Evolutionary conservation across 768 basidiomycete species (phyloP), one percentile per base, ranked within the genome.

Genomic region (Phylloporus arenicola): DNA sequence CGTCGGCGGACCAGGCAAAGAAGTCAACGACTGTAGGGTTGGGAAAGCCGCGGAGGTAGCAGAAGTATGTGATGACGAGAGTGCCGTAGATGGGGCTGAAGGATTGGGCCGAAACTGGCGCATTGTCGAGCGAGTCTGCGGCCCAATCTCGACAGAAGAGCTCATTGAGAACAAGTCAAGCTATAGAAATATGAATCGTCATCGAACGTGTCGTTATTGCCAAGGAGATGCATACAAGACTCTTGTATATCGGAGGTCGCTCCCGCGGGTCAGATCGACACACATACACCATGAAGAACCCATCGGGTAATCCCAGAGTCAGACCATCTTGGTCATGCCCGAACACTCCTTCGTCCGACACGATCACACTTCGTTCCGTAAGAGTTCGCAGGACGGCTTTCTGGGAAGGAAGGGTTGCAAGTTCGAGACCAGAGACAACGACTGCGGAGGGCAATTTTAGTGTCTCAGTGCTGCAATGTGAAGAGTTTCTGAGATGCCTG

Each of bases 121-220:
- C 48, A 74, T 57, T 10, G 61, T 57, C 14, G 55, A 50, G 19
- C 68, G 65, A 25, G 71, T 69, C 10, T 68, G 65, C 34, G 75
- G 68, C 20, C 77, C 72, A 10, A 86, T 62, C 29, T 73, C 68
- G 43, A 87, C 65, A 37, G 79, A 79, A 6, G 77, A 79, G 58
- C 86, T 90, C 78, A 92, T 82, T 3, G 87, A 75, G 62, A 92
- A 91, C 58, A 77, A 79, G 62, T 92, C 87, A 13, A 92, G 74
- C 88, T 90, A 31, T 48, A 22, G 34, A 44, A 47, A 33, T 29
- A 29, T 29, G 43, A 48, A 40, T 24, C n/a, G 37, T 54, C 43
- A 59, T 10, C 31, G 33, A 47, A n/a, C 25, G 22, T 6, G 19
- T 16, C 9, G 17, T 43, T 33, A 16, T 38, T 14, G 20, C 20